A percentile compares a stretch with the other conserved stretches of the same genome.
These are phyloP conservation scores for Starmerella sp. DNA, from an alignment of 805 yeast genomes.

Conservation along the genomic window DNA sequence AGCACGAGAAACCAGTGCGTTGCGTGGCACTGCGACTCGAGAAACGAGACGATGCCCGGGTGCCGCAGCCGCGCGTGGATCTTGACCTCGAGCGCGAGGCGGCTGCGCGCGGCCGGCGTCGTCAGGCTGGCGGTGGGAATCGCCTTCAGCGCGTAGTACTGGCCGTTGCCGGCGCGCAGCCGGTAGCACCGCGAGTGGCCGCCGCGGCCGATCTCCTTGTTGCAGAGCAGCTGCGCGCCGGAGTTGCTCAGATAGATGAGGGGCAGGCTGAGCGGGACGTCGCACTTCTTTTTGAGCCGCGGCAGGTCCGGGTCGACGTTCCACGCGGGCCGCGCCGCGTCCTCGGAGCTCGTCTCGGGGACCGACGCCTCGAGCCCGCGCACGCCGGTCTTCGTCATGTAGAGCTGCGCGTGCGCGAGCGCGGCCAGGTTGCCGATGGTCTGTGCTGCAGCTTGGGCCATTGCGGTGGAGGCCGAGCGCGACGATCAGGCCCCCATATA, in stretches of 20 bases:
- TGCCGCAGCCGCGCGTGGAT: conserved; percentile 82
- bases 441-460: not conserved
- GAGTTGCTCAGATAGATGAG: not conserved
- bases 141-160: conserved; percentile 15
- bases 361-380: not conserved
- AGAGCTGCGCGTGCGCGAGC: not conserved
- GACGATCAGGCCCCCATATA: not conserved
- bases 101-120: not conserved
- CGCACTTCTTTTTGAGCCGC: not conserved
- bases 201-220: conserved; percentile 15
- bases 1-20: conserved; percentile 78
- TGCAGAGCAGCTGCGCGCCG: not conserved
- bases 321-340: not conserved
- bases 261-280: not conserved
- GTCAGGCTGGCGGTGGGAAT: not conserved
- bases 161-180: not conserved
- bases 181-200: conserved; percentile 19
- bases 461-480: not conserved
- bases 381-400: not conserved
- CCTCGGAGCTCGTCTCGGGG: not conserved
- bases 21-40: conserved; percentile 91
- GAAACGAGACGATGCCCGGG: conserved; percentile 76
- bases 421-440: not conserved
- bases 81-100: conserved; percentile 49
- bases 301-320: not conserved